Evolutionary conservation across 306 rosid genomes (phyloP), one percentile per base, ranked within the genome.

Genomic region (Vigna reflexopilosa): DNA sequence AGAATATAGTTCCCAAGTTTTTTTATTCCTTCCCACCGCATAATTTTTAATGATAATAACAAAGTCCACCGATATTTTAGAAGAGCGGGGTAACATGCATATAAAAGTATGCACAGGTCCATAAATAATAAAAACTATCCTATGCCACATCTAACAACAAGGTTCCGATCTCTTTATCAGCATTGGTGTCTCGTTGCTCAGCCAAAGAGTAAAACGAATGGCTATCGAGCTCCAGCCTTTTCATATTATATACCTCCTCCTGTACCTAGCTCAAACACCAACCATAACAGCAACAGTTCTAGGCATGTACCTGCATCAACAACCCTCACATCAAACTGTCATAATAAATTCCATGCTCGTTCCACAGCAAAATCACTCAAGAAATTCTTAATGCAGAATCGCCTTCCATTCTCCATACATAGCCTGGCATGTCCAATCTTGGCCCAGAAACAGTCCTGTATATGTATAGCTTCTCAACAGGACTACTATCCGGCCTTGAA

Each of bases 401-500:
- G 48, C 81, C 89, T 48, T 84, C 84, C 96, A 91, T 88, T 59
- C 87, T 90, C 99, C 97, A 91, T 12, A 95, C 91, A 73, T 85
- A 95, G 56, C 81, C 88, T 52, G 96, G 97, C 97, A 88, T 93
- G 87, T 95, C 99, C 67, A 54, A 17, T 88, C 99, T 91, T 15
- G 90, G 87, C 76, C 99, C 99, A 0, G 99, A 85, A 8, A 93
- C 57, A 0, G 90, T 88, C 84, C 99, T 87, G 81, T 93, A 95
- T 26, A 93, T 73, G 52, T 95, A 95, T 67, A 95, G 91, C 87
- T 89, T 95, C 89, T 95, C 99, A 24, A 95, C 98, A 1, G 91
- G 97, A 73, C 87, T 87, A 78, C 84, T 87, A 26, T 88, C 97
- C 2, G 94, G 90, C 88, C 93, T 85, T 22, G 88, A 79, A 67